These are phyloP conservation scores for Teunomyces funiuensis DNA, from an alignment of 805 yeast genomes.

Conservation along the genomic window DNA sequence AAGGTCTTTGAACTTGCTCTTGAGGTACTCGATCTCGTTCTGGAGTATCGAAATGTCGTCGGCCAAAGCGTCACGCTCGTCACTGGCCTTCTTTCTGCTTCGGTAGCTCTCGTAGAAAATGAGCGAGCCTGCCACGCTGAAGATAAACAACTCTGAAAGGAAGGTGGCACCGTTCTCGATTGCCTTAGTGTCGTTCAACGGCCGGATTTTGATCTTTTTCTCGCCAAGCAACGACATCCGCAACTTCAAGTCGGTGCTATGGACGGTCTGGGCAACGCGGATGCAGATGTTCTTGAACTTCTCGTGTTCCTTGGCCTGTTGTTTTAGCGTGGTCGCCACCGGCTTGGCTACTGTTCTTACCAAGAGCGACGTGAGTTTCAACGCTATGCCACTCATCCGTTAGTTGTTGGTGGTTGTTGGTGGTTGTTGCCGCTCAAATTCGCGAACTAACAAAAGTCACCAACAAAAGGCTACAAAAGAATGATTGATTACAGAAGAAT, in stretches of 20 bases:
- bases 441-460: too few relatives aligned
- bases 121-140: slow-evolving; percentile 76
- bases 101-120: slow-evolving; percentile 71
- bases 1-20: slow-evolving; percentile 46
- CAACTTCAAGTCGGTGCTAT: slow-evolving; percentile 60
- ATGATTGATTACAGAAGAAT: too few relatives aligned
- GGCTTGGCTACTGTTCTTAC: slow-evolving; percentile 80
- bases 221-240: slow-evolving; percentile 62
- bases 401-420: not conserved
- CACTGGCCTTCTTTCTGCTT: slow-evolving; percentile 60
- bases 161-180: slow-evolving; percentile 80
- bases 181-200: slow-evolving; percentile 79
- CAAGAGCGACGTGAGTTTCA: slow-evolving; percentile 69
- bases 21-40: slow-evolving; percentile 62
- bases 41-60: slow-evolving; percentile 72
- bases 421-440: not conserved
- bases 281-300: slow-evolving; percentile 63
- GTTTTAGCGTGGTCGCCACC: slow-evolving; percentile 65
- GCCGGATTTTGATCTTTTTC: slow-evolving; percentile 57
- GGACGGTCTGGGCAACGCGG: slow-evolving; percentile 67
- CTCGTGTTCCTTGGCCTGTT: slow-evolving; percentile 74
- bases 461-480: too few relatives aligned
- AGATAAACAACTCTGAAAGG: slow-evolving; percentile 73
- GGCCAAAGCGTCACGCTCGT: slow-evolving; percentile 62
- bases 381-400: slow-evolving; percentile 71